Evolutionary conservation across 2,329 filamentous ascomycete species (phyloP).

Genomic region (Fusarium staphyleae): DNA sequence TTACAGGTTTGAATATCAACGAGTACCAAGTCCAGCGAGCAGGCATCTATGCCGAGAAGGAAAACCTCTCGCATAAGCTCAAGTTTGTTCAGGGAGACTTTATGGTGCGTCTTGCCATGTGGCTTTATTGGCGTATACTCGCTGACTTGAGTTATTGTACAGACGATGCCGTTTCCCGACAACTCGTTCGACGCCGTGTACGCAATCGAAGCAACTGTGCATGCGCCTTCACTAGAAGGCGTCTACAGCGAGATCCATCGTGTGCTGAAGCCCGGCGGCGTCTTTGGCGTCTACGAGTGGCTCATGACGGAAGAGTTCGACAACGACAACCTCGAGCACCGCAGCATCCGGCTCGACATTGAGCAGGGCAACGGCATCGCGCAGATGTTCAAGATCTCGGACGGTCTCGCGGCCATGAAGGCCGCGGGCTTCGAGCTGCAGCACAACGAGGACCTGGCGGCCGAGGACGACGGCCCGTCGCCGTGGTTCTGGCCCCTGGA

Average conservation of each 20-base stretch:
- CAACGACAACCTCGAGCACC: slow-evolving; percentile 81
- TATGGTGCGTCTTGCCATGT: slow-evolving; percentile 64
- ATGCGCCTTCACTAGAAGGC: slow-evolving; percentile 84
- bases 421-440: slow-evolving; percentile 82
- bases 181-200: slow-evolving; percentile 92
- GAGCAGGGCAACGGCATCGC: slow-evolving; percentile 93
- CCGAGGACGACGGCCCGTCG: slow-evolving; percentile 50
- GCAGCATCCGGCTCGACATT: slow-evolving; percentile 86
- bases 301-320: slow-evolving; percentile 96
- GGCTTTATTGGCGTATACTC: background rate
- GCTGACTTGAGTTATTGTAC: background rate
- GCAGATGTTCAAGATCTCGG: slow-evolving; percentile 87
- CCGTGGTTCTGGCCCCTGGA: slow-evolving; percentile 90
- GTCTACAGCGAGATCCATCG: slow-evolving; percentile 92
- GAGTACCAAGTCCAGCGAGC: slow-evolving; percentile 95
- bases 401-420: slow-evolving; percentile 81
- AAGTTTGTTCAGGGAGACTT: slow-evolving; percentile 91
- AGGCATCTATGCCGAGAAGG: slow-evolving; percentile 78
- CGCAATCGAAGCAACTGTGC: slow-evolving; percentile 92
- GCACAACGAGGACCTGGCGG: slow-evolving; percentile 63
- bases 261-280: slow-evolving; percentile 90
- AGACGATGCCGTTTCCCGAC: slow-evolving; percentile 91
- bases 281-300: slow-evolving; percentile 97
- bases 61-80: slow-evolving; percentile 78
- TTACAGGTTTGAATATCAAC: slow-evolving; percentile 94